A percentile compares a stretch with the other conserved stretches of the same genome.
Conservation (phyloP, 495 filamentous ascomycete genomes). For the Oidiodendron maius region DNA sequence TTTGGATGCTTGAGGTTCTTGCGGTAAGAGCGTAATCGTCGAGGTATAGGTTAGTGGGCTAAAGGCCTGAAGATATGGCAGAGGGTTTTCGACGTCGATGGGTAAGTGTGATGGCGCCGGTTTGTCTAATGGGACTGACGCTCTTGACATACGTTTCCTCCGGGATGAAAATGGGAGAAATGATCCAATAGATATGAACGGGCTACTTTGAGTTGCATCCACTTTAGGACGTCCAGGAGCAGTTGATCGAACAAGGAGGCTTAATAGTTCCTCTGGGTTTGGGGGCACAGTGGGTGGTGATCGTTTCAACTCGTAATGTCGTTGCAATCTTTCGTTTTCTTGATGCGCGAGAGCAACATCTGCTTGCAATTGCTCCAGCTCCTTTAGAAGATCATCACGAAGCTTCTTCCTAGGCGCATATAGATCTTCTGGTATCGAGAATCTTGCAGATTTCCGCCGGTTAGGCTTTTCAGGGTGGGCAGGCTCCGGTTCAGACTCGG, state of each 20-base stretch:
- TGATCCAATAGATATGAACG: constrained; percentile 33
- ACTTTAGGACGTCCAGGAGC: constrained; percentile 4
- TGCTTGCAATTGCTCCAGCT: constrained; percentile 22
- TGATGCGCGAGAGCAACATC: constrained; percentile 21
- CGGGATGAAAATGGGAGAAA: constrained; percentile 43
- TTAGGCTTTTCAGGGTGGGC: not conserved
- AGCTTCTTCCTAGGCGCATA: constrained; percentile 15
- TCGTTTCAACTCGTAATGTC: constrained; percentile 7
- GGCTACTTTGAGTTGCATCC: constrained; percentile 24
- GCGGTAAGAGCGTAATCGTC: constrained; percentile 33
- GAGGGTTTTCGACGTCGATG: constrained; percentile 44
- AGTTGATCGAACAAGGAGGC: constrained; percentile 10
- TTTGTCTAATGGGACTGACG: constrained; percentile 17
- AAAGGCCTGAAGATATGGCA: constrained; percentile 53
- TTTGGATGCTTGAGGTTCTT: constrained; percentile 16
- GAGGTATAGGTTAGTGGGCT: constrained; percentile 47
- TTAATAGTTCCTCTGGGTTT: constrained; percentile 15
- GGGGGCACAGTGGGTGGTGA: not conserved
- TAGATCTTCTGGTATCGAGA: constrained; percentile 16
- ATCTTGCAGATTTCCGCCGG: constrained; percentile 20
- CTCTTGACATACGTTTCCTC: constrained; percentile 12
- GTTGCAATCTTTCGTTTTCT: constrained; percentile 21
- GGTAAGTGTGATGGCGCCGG: constrained; percentile 46
- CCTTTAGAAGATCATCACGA: constrained; percentile 17
- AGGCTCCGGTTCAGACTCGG: constrained; percentile 2